Conservation (phyloP, 2,329 filamentous ascomycete genomes). For the Dendryphion nanum region DNA sequence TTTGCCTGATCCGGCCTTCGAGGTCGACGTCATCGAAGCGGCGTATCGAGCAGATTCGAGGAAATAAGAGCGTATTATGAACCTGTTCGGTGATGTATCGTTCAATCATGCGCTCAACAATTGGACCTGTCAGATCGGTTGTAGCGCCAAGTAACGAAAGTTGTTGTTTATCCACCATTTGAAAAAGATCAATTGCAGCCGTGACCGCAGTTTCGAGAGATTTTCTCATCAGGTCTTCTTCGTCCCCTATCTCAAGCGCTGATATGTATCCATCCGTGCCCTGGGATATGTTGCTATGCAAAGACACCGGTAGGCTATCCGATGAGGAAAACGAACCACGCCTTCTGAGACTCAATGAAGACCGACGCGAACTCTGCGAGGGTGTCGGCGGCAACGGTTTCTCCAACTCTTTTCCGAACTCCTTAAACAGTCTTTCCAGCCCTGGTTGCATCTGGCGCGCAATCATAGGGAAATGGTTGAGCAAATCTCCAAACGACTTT, state of each 20-base stretch:
- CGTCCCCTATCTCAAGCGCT: constrained; percentile 71
- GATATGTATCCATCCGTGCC: constrained; percentile 38
- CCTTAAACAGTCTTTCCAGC: constrained; percentile 82
- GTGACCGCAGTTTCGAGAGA: constrained; percentile 91
- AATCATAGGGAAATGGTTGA: constrained; percentile 93
- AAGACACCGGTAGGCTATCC: constrained; percentile 34
- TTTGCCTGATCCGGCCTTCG: constrained; percentile 85
- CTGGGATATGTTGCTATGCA: constrained; percentile 38
- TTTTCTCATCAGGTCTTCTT: constrained; percentile 85
- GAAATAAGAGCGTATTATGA: constrained; percentile 80
- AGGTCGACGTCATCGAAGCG: constrained; percentile 81
- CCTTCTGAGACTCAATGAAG: constrained; percentile 33
- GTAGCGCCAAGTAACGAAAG: constrained; percentile 87
- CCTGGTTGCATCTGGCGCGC: constrained; percentile 94
- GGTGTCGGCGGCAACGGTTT: constrained; percentile 77
- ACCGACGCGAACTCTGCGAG: constrained; percentile 39
- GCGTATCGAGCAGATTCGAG: constrained; percentile 74
- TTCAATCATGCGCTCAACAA: constrained; percentile 93
- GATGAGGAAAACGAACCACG: constrained; percentile 36
- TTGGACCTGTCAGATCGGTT: constrained; percentile 86
- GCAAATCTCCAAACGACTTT: constrained; percentile 82
- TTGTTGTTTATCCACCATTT: constrained; percentile 93
- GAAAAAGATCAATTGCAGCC: constrained; percentile 90
- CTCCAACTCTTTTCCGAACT: constrained; percentile 83
- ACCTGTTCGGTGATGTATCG: constrained; percentile 92